These are phyloP conservation scores for Hepatocystis sp. DNA, from an alignment of 169 alveolate species.

Conservation along the genomic window DNA sequence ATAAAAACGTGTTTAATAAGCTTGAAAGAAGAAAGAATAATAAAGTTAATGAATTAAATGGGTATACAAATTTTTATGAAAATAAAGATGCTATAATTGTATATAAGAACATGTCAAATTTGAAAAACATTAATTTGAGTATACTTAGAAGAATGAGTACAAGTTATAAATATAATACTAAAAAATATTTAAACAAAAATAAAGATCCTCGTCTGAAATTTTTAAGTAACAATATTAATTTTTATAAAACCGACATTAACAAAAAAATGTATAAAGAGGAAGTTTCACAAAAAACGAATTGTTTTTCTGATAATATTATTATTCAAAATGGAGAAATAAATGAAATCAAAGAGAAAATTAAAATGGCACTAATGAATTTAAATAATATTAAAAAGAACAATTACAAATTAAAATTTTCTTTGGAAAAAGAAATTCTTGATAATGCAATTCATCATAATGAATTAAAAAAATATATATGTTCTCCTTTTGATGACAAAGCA, in stretches of 20 bases:
- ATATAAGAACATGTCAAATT: conserved; percentile 22
- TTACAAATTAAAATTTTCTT: conserved; percentile 70
- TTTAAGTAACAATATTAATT: conserved; percentile 68
- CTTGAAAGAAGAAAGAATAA: background rate
- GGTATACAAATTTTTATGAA: conserved; percentile 7
- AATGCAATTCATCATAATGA: conserved; percentile 74
- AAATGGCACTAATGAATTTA: conserved; percentile 49
- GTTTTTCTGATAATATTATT: conserved; percentile 23
- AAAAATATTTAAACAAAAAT: conserved; percentile 30
- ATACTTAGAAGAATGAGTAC: conserved; percentile 59
- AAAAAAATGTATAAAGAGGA: conserved; percentile 24
- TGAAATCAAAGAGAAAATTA: conserved; percentile 57
- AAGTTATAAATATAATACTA: conserved; percentile 20
- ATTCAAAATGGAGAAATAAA: conserved; percentile 55
- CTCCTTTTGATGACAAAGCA: conserved; percentile 35
- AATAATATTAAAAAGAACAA: conserved; percentile 66
- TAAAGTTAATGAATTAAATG: conserved; percentile 16
- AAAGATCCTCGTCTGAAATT: conserved; percentile 26
- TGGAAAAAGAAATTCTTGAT: conserved; percentile 70
- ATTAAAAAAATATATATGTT: conserved; percentile 54
- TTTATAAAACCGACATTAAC: conserved; percentile 73
- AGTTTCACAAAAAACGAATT: conserved; percentile 3
- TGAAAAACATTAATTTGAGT: conserved; percentile 58
- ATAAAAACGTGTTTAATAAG: background rate
- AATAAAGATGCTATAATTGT: conserved; percentile 1